Conservation (phyloP, 345 rosid genomes). For the Luvunga scandens region DNA sequence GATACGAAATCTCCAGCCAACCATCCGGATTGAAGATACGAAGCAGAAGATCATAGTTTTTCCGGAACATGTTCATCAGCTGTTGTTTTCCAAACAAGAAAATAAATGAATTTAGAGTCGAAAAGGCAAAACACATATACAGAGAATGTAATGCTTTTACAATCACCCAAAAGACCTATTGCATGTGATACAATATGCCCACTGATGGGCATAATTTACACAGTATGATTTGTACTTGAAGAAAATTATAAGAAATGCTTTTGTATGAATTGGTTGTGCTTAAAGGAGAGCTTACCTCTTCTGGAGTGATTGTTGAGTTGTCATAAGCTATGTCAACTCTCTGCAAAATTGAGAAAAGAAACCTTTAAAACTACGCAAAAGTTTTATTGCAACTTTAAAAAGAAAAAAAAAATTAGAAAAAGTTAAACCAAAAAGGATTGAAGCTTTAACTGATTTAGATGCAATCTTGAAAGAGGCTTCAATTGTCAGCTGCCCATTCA, state of each 20-base stretch:
- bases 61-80: constrained; percentile 76
- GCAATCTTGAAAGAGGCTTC: constrained; percentile 67
- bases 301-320: constrained; percentile 70
- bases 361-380: neutral
- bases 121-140: neutral
- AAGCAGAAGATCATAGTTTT: constrained; percentile 67
- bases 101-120: neutral
- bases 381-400: neutral
- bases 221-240: neutral
- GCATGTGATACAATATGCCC: too few relatives aligned
- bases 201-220: too few relatives aligned
- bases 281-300: constrained; percentile 43
- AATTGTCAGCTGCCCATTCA: constrained; percentile 71
- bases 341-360: constrained; percentile 35
- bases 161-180: too few relatives aligned
- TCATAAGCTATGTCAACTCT: constrained; percentile 68
- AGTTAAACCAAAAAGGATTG: neutral
- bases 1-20: constrained; percentile 90
- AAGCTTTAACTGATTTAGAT: constrained; percentile 56
- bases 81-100: constrained; percentile 22
- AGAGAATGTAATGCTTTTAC: too few relatives aligned
- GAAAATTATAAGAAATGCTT: neutral
- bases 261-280: neutral
- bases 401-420: neutral
- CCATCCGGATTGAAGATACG: constrained; percentile 81